Evolutionary conservation across 768 basidiomycete species (phyloP).

Genomic region (Termitomyces sp.): DNA sequence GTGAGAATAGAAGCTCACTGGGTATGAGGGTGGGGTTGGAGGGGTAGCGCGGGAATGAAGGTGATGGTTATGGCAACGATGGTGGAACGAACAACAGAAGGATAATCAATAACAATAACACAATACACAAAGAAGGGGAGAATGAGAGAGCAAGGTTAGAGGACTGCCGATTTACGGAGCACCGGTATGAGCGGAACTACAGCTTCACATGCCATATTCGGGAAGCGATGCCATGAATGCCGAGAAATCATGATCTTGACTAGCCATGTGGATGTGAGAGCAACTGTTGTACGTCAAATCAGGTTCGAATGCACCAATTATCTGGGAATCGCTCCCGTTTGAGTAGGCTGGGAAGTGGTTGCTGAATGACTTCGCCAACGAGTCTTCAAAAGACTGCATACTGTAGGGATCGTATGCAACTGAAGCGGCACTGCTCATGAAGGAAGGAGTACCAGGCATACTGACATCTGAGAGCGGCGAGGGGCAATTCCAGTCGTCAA

Average conservation of each 20-base stretch:
- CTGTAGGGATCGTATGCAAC: slow-evolving; percentile 26
- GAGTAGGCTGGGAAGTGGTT: slow-evolving; percentile 22
- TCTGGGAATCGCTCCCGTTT: slow-evolving; percentile 16
- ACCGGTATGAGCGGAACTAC: slow-evolving; percentile 4
- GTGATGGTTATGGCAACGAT: not conserved
- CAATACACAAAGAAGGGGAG: slow-evolving; percentile 8
- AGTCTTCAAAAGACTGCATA: slow-evolving; percentile 30
- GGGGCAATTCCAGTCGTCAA: slow-evolving; percentile 42
- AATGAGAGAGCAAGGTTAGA: not conserved
- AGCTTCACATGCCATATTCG: slow-evolving; percentile 26
- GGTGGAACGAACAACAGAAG: not conserved
- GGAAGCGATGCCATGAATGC: slow-evolving; percentile 34
- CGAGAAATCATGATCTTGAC: slow-evolving; percentile 31
- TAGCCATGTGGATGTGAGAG: slow-evolving; percentile 23
- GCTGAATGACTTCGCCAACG: slow-evolving; percentile 26
- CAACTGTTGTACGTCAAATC: slow-evolving; percentile 19
- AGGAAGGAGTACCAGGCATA: slow-evolving; percentile 40
- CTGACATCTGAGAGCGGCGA: slow-evolving; percentile 36
- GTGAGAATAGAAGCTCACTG: slow-evolving; percentile 14
- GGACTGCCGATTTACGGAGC: not conserved
- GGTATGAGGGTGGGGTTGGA: not conserved
- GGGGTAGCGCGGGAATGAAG: slow-evolving; percentile 4
- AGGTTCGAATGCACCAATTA: slow-evolving; percentile 14
- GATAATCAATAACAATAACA: not conserved
- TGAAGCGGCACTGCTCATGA: slow-evolving; percentile 25